Base-by-base conservation (phyloP, 1,284 basidiomycete genomes). In the Apiotrichum domesticum region DNA sequence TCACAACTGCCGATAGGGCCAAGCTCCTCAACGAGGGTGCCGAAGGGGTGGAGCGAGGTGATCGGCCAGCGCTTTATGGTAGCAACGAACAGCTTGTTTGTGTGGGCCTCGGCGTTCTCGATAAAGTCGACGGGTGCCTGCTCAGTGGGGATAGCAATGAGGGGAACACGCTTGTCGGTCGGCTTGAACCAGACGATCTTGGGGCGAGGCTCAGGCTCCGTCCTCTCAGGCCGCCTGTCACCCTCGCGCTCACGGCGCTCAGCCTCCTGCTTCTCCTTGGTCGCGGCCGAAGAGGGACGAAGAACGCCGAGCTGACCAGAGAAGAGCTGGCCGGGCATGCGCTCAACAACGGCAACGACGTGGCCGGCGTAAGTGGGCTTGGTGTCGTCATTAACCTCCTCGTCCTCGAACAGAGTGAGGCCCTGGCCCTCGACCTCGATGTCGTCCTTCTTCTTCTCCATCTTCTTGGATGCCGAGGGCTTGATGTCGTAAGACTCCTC, bases 181-280 rank as follows among this genome's bases (percentile, higher is more conserved):
- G 96, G 96, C 78, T 98, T 95, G 83, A 98, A 98, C 96, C 96
- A 99, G 53, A 98, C 93, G 67, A 99, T 99, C 82, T 97, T 98
- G 64, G 95, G 96, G 45, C 94, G 87, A 41, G 74, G 70, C 75
- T 92, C 89, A 49, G 88, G 84, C 6, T 86, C 60, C 84, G 62
- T 86, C 67, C 90, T 86, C 58, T 87, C 87, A n/a, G 72, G 71
- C 46, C 45, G 52, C 48, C 54, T 56, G 71, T 94, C 91, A 52
- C 93, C 93, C 73, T 97, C 95, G 51, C 96, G 87, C 76, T 97
- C 92, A 55, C 92, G 86, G 46, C 95, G 85, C 77, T 99, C 96
- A 44, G 95, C 92, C 68, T 98, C 95, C 76, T 98, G 95, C 78
- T 98, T 98, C 80, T 98, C 96, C 78, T 98, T 98, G 48, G 96